phyloP scores from a whole-genome alignment of 2,329 filamentous ascomycete species.

The Nigrospora sphaerica region DNA sequence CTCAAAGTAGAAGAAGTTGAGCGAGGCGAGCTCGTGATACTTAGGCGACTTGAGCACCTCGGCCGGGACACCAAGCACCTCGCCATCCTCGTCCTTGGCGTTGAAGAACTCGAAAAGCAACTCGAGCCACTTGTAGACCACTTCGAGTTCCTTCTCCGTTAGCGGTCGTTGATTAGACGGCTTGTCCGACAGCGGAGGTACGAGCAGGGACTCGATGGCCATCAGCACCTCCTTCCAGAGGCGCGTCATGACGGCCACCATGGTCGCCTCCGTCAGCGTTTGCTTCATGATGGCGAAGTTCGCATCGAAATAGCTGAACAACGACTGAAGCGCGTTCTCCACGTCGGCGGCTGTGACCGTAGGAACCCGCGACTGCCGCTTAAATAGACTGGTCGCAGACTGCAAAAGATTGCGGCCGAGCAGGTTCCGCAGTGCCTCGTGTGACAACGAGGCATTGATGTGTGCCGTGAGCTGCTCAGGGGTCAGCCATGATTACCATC shows the following conservation, averaged over 20 bases:
- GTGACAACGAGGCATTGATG: constrained; percentile 83
- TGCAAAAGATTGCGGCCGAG: constrained; percentile 58
- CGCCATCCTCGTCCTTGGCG: constrained; percentile 76
- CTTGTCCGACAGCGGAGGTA: constrained; percentile 93
- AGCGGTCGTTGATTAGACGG: constrained; percentile 79
- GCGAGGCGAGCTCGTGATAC: constrained; percentile 91
- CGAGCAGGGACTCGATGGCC: constrained; percentile 82
- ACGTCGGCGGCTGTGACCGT: constrained; percentile 65
- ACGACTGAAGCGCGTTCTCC: constrained; percentile 71
- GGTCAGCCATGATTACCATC: constrained; percentile 7
- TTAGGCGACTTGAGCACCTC: constrained; percentile 95
- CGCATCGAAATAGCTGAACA: constrained; percentile 94
- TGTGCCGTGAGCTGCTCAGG: constrained; percentile 70
- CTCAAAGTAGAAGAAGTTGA: constrained; percentile 99
- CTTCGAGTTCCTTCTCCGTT: constrained; percentile 80
- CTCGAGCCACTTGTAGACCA: constrained; percentile 91
- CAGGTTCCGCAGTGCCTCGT: constrained; percentile 68
- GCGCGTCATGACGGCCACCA: constrained; percentile 96
- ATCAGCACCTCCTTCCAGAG: constrained; percentile 96
- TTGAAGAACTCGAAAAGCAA: constrained; percentile 93
- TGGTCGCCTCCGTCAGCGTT: constrained; percentile 88
- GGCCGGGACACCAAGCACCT: constrained; percentile 79
- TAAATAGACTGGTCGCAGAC: constrained; percentile 22
- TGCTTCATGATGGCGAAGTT: constrained; percentile 99
- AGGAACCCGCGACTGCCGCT: constrained; percentile 46